Percentiles rank a stretch among this genome's conserved stretches.
Conservation (phyloP, 192 early-diverging fungal species). For the Mycoemilia scoparia region DNA sequence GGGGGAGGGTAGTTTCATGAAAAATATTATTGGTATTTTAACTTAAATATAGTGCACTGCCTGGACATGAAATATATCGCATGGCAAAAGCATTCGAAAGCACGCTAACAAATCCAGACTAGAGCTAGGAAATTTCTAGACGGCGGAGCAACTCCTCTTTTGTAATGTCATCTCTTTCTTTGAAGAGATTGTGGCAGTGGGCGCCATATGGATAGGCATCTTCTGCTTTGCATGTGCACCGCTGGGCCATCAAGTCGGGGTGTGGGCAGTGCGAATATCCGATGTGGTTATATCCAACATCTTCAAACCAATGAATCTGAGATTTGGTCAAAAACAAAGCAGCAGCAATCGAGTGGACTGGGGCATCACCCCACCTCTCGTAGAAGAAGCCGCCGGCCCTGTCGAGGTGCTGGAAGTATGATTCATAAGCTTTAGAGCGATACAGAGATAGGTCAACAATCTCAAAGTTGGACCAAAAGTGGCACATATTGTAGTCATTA, state of each 20-base stretch:
- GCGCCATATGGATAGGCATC: constrained; percentile 10
- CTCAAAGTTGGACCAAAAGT: constrained; percentile 73
- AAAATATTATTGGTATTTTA: no score
- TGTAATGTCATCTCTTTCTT: constrained; percentile 8
- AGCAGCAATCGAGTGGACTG: constrained; percentile 51
- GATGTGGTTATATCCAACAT: constrained; percentile 46
- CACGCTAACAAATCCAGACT: no score
- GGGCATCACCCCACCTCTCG: constrained; percentile 45
- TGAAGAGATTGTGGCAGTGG: constrained; percentile 12
- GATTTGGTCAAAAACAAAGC: constrained; percentile 38
- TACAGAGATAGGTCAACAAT: constrained; percentile 56
- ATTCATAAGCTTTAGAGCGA: constrained; percentile 40
- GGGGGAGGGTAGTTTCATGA: no score
- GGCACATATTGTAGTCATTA: constrained; percentile 35
- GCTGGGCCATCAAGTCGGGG: constrained; percentile 16
- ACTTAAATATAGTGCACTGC: no score
- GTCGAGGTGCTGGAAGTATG: constrained; percentile 53
- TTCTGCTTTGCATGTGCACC: constrained; percentile 8
- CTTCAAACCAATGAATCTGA: constrained; percentile 53
- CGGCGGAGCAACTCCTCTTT: constrained; percentile 12
- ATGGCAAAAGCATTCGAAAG: no score
- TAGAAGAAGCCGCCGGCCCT: constrained; percentile 70
- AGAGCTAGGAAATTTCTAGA: no score
- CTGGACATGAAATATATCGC: no score
- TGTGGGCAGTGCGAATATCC: constrained; percentile 45